Percentiles rank a stretch among this genome's conserved stretches.
phyloP scores from a whole-genome alignment of 257 asterid genomes.

The Fraxinus anomala region DNA sequence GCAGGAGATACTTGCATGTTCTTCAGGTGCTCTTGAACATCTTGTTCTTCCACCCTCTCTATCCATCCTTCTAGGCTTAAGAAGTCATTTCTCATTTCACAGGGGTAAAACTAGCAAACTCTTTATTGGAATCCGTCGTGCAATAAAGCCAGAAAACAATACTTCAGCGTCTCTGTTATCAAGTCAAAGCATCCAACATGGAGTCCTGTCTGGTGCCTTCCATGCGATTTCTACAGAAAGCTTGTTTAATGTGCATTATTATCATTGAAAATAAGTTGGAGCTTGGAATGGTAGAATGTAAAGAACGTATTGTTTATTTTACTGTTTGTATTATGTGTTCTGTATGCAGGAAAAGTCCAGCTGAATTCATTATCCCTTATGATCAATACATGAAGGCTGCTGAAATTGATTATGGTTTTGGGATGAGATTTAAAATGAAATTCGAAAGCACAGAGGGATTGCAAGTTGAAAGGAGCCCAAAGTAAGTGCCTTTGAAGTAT shows the following conservation, averaged over 20 bases:
- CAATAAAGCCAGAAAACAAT: not conserved
- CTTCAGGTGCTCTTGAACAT: not conserved
- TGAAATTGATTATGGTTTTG: conserved; percentile 7
- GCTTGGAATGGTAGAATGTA: not conserved
- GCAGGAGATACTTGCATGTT: conserved; percentile 22
- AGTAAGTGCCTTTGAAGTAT: not conserved
- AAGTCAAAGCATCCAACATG: conserved; percentile 20
- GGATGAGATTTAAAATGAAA: conserved; percentile 19
- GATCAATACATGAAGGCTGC: conserved; percentile 13
- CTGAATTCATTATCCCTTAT: conserved; percentile 15
- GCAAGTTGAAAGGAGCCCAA: not conserved
- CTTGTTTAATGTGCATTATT: conserved; percentile 19
- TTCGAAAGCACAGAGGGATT: not conserved
- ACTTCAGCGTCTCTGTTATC: conserved; percentile 17
- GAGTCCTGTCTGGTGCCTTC: conserved; percentile 21
- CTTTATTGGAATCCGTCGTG: conserved; percentile 16
- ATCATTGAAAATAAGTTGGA: not conserved
- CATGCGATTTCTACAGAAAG: conserved; percentile 18
- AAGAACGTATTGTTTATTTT: not conserved
- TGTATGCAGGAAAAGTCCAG: not conserved
- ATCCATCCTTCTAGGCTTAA: not conserved
- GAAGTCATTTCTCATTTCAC: not conserved
- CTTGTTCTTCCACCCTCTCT: not conserved
- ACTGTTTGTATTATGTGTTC: not conserved
- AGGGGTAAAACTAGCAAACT: conserved; percentile 17